These are phyloP conservation scores for Phialocephala sp. DNA, from an alignment of 2,329 filamentous ascomycete genomes.

Conservation along the genomic window DNA sequence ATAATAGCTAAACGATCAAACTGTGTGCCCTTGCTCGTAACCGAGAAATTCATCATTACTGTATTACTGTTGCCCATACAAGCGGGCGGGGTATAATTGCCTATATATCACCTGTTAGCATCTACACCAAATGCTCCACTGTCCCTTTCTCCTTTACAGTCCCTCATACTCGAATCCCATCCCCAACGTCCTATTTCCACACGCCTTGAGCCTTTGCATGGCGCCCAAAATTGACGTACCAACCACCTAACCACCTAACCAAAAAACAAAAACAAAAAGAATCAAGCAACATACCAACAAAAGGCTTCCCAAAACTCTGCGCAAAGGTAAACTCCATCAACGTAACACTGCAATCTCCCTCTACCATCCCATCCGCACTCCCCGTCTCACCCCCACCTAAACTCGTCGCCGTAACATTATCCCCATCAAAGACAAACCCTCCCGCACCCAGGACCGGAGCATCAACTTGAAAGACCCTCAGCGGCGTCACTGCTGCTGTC, in stretches of 20 bases:
- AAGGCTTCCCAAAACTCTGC: constrained; percentile 72
- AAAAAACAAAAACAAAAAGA: neutral
- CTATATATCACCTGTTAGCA: constrained; percentile 44
- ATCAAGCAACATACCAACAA: constrained; percentile 61
- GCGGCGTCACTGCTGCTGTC: neutral
- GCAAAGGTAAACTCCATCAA: constrained; percentile 74
- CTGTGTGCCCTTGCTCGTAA: constrained; percentile 72
- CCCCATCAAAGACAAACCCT: constrained; percentile 9
- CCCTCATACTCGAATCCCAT: no score
- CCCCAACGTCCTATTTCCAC: no score
- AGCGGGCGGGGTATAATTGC: constrained; percentile 65
- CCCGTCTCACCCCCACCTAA: neutral
- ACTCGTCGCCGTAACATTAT: neutral
- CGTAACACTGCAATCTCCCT: constrained; percentile 13
- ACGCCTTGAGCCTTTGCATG: no score
- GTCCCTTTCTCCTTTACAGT: neutral
- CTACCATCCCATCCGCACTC: neutral
- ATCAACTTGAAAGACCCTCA: constrained; percentile 17
- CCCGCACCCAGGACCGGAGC: constrained; percentile 10
- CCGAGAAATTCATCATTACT: constrained; percentile 76
- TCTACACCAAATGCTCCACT: neutral
- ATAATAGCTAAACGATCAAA: constrained; percentile 76
- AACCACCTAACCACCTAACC: no score
- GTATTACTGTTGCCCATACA: constrained; percentile 67
- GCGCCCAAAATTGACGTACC: no score